Base-by-base conservation (phyloP, 139 green algal genomes). In the Chlorella sp. region DNA sequence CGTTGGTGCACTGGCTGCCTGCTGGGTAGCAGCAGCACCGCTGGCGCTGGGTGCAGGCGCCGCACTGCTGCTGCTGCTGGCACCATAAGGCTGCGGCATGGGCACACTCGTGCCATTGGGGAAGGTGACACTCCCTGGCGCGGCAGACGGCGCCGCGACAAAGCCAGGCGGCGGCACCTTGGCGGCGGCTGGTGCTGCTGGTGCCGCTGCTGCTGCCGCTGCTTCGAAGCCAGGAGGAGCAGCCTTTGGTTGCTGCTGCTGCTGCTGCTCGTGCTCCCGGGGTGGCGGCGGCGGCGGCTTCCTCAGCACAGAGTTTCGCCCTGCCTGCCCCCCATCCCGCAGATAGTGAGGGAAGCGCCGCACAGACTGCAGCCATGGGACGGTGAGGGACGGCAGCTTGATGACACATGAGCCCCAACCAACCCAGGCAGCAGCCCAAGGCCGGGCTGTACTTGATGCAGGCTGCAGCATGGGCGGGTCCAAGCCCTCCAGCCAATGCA, bases 71-170 rank as follows among this genome's bases (percentile, higher is more conserved):
- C 74, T 47, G 78, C 39, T 64, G 57, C 21, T 75, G 79, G 38
- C 26, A 13, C 30, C 7, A 30, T 74, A 74, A 18, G 64, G 79
- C 41, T 51, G 32, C 20, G 80, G 80, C 80, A 78, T 78, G 60
- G 67, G 67, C 25, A 78, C 65, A 0, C 36, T 36, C 0, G 62
- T 36, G 28, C 65, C 80, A 21, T 71, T 69, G 13, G 80, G 44
- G 47, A 85, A 68, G 16, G 30, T 13, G 17, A 75, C 39, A 23
- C 12, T 21, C 15, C 7, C 71, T 82, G 47, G 28, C 28, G 25
- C 36, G 26, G 57, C 23, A 47, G 76, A 23, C 17, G 34, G 17
- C 16, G 25, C 36, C 34, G 55, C 74, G 23, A 34, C 55, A 36
- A 39, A 28, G 36, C 69, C 69, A 21, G 51, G 51, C 15, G 51